Base-by-base conservation (phyloP, 257 asterid genomes). In the Fraxinus americana region DNA sequence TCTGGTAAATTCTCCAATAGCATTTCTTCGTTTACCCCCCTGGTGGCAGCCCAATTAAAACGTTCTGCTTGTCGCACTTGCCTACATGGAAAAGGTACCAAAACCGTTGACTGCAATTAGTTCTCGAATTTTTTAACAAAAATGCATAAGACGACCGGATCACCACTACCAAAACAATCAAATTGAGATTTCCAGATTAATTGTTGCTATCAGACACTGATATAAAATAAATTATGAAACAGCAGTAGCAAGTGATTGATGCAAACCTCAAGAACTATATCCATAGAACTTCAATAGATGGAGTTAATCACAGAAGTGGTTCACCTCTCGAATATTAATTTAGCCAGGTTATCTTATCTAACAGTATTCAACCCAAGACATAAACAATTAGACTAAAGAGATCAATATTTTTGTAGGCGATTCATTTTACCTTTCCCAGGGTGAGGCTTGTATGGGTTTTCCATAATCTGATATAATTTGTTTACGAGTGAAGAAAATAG, bases 1-100 rank as follows among this genome's bases (percentile, higher is more conserved):
- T 93, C 99, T 17, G 98, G 99, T 35, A 95, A 91, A 81, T 95
- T 88, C 86, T 93, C 98, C 91, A 95, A 82, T 13, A 95, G 82
- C 90, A 74, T 83, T 79, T 88, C 97, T 81, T 95, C 99, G 52
- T 93, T 90, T 67, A 95, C 97, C 32, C 99, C 99, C 78, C 94
- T 80, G 10, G 97, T 91, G 66, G 99, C 98, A 48, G 99, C 98
- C 99, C 98, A 95, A 69, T 74, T 85, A 72, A 85, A 95, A 29
- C 97, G 89, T 79, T 95, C 99, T 12, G 99, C 90, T 72, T 84
- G 91, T 79, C 89, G 88, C 43, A 95, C 97, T 85, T 78, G 89
- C 82, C 99, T 95, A 86, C 85, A 83, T 19, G 76, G 21, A 69
- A 27, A 23, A 23, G 17, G 69, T 23, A 63, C 6, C 14, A 77